phyloP scores from a whole-genome alignment of 106 monocot genomes.

The Cymbidium sinense region DNA sequence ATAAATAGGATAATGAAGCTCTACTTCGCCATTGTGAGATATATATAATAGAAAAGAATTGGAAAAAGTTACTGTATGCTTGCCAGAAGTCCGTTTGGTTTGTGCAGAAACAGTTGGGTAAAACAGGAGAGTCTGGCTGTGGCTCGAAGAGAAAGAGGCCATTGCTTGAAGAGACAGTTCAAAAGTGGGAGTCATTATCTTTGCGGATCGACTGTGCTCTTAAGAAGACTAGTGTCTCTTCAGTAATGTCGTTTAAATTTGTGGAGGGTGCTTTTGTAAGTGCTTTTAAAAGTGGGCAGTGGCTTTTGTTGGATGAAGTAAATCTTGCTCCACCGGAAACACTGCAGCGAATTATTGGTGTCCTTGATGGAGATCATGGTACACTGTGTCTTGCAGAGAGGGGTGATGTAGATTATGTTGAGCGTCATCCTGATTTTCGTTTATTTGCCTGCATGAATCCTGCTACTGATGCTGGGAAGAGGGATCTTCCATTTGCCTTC shows the following conservation, averaged over 20 bases:
- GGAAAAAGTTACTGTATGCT: conserved; percentile 60
- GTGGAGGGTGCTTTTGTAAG: conserved; percentile 94
- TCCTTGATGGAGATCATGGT: conserved; percentile 76
- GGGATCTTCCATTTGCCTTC: conserved; percentile 74
- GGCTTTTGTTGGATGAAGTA: conserved; percentile 97
- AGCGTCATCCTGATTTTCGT: conserved; percentile 67
- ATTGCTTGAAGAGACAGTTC: conserved; percentile 32
- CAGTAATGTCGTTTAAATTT: conserved; percentile 73
- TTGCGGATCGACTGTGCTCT: conserved; percentile 39
- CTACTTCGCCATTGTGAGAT: conserved; percentile 46
- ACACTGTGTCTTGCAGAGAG: conserved; percentile 82
- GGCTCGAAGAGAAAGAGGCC: conserved; percentile 69
- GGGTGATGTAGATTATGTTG: conserved; percentile 73
- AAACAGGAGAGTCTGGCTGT: conserved; percentile 16
- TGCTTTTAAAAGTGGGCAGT: conserved; percentile 76
- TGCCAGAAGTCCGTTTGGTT: conserved; percentile 26
- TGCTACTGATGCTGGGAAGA: conserved; percentile 90
- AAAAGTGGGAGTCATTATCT: conserved; percentile 59
- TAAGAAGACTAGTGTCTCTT: conserved; percentile 51
- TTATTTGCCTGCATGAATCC: conserved; percentile 99
- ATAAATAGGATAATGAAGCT: conserved; percentile 46
- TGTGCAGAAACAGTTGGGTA: conserved; percentile 12
- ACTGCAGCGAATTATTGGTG: conserved; percentile 77
- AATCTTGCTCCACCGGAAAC: conserved; percentile 94
- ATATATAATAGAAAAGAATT: conserved; percentile 55